Evolutionary conservation across 2,329 filamentous ascomycete genomes (phyloP).

Genomic region (Epichloe festucae): DNA sequence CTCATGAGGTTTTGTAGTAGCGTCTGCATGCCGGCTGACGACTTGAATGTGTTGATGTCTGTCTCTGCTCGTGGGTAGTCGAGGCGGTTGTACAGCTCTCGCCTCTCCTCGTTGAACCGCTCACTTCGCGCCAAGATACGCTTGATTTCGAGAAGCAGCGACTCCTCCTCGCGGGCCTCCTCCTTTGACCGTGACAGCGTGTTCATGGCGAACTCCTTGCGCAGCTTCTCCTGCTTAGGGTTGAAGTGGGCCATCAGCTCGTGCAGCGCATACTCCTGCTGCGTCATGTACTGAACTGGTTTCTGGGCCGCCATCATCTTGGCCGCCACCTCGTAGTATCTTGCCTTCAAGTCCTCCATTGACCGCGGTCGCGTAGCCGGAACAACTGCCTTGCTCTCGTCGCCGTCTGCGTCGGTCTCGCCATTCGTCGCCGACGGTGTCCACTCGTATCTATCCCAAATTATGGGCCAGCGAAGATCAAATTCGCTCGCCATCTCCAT

Average conservation of each 20-base stretch:
- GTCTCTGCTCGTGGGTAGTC: constrained; percentile 62
- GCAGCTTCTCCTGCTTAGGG: constrained; percentile 59
- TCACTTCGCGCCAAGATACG: constrained; percentile 81
- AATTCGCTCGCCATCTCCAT: constrained; percentile 62
- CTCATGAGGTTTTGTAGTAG: constrained; percentile 72
- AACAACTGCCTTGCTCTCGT: constrained; percentile 40
- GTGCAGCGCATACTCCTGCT: constrained; percentile 68
- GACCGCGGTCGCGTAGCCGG: constrained; percentile 44
- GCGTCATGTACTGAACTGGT: constrained; percentile 75
- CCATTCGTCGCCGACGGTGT: constrained; percentile 31
- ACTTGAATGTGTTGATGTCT: constrained; percentile 67
- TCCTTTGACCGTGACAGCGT: constrained; percentile 70
- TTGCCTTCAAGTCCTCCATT: constrained; percentile 81
- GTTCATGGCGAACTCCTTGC: constrained; percentile 75
- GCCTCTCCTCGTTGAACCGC: constrained; percentile 74
- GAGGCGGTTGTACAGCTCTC: constrained; percentile 74
- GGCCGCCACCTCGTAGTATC: constrained; percentile 79
- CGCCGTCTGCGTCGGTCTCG: constrained; percentile 31
- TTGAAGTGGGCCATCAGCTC: constrained; percentile 83
- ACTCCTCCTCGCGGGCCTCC: constrained; percentile 85
- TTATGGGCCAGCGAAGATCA: constrained; percentile 80
- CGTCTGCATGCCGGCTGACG: constrained; percentile 64
- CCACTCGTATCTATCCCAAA: constrained; percentile 88
- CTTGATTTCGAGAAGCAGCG: constrained; percentile 77
- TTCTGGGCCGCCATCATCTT: constrained; percentile 71